Evolutionary conservation across 140 eudicot genomes (phyloP).

Genomic region (Oenanthe javanica): DNA sequence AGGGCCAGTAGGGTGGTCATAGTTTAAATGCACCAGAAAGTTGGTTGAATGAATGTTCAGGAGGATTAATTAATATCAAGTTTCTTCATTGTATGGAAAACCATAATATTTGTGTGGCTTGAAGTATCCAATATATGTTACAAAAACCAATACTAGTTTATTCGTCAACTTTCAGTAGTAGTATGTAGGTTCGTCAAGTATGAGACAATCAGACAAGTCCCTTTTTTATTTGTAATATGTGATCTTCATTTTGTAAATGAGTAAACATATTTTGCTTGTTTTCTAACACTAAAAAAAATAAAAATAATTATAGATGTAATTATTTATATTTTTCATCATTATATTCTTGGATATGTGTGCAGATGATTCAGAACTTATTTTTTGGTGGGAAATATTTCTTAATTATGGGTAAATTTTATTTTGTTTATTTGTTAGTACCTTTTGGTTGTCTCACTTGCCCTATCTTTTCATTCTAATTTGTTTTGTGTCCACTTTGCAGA

Average conservation of each 20-base stretch:
- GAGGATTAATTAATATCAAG: neutral
- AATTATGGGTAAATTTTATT: conserved; percentile 59
- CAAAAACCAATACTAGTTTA: too few species aligned
- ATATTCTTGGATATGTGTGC: conserved; percentile 18
- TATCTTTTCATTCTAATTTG: neutral
- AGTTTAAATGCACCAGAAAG: neutral
- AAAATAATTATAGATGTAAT: neutral
- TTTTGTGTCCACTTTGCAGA: conserved; percentile 23
- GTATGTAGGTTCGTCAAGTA: too few species aligned
- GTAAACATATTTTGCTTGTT: neutral
- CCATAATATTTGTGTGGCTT: too few species aligned
- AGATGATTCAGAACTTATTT: conserved; percentile 74
- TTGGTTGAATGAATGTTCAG: neutral
- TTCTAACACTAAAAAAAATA: neutral
- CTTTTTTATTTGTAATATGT: neutral
- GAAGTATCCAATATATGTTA: too few species aligned
- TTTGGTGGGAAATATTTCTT: conserved; percentile 93
- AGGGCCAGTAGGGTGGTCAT: neutral
- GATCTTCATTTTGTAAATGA: neutral
- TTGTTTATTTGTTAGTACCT: neutral
- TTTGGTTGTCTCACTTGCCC: neutral
- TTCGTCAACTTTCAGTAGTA: too few species aligned
- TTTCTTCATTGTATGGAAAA: too few species aligned
- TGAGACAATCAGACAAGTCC: too few species aligned
- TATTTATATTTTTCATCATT: neutral